These are phyloP conservation scores for Vitis vinifera DNA, from an alignment of 164 flowering plant species.

Conservation along the genomic window ASM3070453v1 NC_081810.1:5216501-5217000, in stretches of 20 bases:
- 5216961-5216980: constrained; percentile 50
- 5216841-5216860: constrained; percentile 48
- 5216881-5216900: constrained; percentile 44
- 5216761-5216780: constrained; percentile 46
- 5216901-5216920: constrained; percentile 48
- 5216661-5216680: background rate
- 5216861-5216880: constrained; percentile 33
- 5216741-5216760: constrained; percentile 23
- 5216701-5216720: background rate
- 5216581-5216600: too few relatives aligned
- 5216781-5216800: constrained; percentile 37
- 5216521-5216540: too few relatives aligned
- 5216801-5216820: constrained; percentile 41
- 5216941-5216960: constrained; percentile 52
- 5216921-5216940: constrained; percentile 54
- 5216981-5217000: constrained; percentile 52
- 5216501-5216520: too few relatives aligned
- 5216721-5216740: background rate
- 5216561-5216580: too few relatives aligned
- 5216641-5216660: too few relatives aligned
- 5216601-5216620: too few relatives aligned
- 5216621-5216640: too few relatives aligned
- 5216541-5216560: too few relatives aligned
- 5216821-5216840: constrained; percentile 47
- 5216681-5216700: background rate